Conservation (phyloP, 2,329 filamentous ascomycete species). For the Fusarium sp. region DNA sequence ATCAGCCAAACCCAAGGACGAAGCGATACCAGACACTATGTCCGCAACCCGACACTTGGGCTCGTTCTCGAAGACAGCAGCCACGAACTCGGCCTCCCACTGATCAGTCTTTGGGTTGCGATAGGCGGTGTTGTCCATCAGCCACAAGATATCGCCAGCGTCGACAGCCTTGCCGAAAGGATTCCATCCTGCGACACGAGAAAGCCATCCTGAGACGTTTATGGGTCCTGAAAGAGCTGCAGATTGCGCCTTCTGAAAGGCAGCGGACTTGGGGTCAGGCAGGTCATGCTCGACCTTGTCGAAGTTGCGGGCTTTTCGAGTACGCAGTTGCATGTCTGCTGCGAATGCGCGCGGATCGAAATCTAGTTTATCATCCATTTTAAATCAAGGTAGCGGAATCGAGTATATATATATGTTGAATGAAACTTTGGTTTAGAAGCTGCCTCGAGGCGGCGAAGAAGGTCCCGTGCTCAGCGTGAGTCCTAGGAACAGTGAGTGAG, state of each 20-base stretch:
- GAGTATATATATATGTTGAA: constrained; percentile 14
- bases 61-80: constrained; percentile 81
- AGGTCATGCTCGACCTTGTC: constrained; percentile 62
- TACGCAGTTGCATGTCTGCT: constrained; percentile 61
- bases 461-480: constrained; percentile 37
- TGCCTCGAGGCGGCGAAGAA: constrained; percentile 10
- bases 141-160: constrained; percentile 80
- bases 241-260: constrained; percentile 47
- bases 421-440: neutral
- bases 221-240: constrained; percentile 48
- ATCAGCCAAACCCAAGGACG: constrained; percentile 73
- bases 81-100: constrained; percentile 87
- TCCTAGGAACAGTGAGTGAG: constrained; percentile 21
- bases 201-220: constrained; percentile 50
- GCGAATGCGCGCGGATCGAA: constrained; percentile 46
- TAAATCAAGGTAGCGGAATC: constrained; percentile 15
- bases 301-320: constrained; percentile 61
- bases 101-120: constrained; percentile 58
- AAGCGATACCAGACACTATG: constrained; percentile 75
- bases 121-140: constrained; percentile 90
- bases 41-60: constrained; percentile 74
- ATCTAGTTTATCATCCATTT: constrained; percentile 42
- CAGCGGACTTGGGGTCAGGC: constrained; percentile 49
- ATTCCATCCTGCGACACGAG: constrained; percentile 63
- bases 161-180: constrained; percentile 70